These are phyloP conservation scores for Venturia effusa DNA, from an alignment of 2,329 filamentous ascomycete genomes.

Conservation along the genomic window DNA sequence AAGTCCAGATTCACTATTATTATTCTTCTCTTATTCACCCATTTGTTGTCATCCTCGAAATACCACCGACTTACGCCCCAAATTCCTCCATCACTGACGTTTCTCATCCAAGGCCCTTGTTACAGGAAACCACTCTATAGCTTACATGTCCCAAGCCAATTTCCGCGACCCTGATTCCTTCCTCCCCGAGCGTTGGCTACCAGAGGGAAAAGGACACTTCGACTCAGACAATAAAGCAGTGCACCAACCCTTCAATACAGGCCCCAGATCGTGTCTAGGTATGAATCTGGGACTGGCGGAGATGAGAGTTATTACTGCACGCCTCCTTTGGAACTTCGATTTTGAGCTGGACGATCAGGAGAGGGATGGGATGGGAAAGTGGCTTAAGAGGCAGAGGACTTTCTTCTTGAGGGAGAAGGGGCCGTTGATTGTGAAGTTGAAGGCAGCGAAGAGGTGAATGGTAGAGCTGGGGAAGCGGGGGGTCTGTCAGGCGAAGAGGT, in stretches of 20 bases:
- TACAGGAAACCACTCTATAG: neutral
- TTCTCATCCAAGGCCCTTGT: conserved; percentile 4
- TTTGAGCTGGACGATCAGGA: neutral
- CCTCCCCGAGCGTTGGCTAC: conserved; percentile 14
- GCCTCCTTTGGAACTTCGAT: conserved; percentile 12
- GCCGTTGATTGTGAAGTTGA: conserved; percentile 19
- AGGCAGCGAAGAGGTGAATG: neutral
- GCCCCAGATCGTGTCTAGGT: conserved; percentile 15
- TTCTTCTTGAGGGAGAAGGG: conserved; percentile 24
- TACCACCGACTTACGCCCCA: neutral
- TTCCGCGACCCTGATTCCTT: conserved; percentile 5
- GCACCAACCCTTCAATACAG: conserved; percentile 21
- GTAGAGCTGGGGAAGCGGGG: neutral
- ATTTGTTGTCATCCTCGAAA: too few species aligned
- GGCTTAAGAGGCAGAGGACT: neutral
- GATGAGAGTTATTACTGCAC: conserved; percentile 8
- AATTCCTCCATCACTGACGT: neutral
- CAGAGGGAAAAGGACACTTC: conserved; percentile 17
- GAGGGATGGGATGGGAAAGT: conserved; percentile 1
- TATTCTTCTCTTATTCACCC: neutral
- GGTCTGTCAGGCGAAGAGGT: too few species aligned
- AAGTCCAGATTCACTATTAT: neutral
- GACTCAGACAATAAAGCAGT: conserved; percentile 16
- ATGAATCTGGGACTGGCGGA: conserved; percentile 24
- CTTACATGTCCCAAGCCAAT: neutral